These are phyloP conservation scores for Seiridium cupressi DNA, from an alignment of 2,329 filamentous ascomycete species.

Conservation along the genomic window DNA sequence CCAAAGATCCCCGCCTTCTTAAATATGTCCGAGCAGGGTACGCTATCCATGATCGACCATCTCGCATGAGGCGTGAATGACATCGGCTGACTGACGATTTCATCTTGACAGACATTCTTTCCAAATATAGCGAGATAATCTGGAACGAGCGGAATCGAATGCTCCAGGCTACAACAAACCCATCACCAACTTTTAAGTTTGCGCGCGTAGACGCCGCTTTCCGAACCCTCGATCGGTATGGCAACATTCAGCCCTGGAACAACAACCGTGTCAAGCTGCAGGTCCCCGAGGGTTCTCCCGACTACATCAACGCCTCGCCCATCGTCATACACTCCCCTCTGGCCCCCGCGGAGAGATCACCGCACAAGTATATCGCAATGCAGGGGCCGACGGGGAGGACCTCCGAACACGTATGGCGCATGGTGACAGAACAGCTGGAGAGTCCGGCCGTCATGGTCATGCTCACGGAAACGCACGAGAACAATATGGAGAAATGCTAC, in stretches of 20 bases:
- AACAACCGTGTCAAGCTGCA: constrained; percentile 79
- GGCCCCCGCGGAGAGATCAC: constrained; percentile 31
- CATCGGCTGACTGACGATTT: background rate
- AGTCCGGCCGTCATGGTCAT: constrained; percentile 85
- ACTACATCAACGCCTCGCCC: constrained; percentile 83
- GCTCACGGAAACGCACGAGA: constrained; percentile 86
- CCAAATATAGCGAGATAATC: constrained; percentile 51
- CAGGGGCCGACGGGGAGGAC: constrained; percentile 82
- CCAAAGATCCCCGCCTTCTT: constrained; percentile 51
- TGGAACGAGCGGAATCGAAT: constrained; percentile 52
- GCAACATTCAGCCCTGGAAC: constrained; percentile 86
- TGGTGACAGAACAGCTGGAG: constrained; percentile 77
- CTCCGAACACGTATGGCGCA: constrained; percentile 86
- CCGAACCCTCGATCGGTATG: constrained; percentile 76
- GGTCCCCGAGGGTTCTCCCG: constrained; percentile 69
- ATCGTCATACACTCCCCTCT: constrained; percentile 53
- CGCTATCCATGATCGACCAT: background rate
- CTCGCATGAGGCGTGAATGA: constrained; percentile 2
- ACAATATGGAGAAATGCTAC: constrained; percentile 76
- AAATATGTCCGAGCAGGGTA: constrained; percentile 35
- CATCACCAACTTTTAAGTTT: constrained; percentile 33
- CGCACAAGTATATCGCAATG: constrained; percentile 80
- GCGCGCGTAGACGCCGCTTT: constrained; percentile 50
- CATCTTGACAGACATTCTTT: constrained; percentile 36
- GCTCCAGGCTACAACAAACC: constrained; percentile 36